Evolutionary conservation across 192 early-diverging fungal species (phyloP).

Genomic region (Coemansia umbellata): DNA sequence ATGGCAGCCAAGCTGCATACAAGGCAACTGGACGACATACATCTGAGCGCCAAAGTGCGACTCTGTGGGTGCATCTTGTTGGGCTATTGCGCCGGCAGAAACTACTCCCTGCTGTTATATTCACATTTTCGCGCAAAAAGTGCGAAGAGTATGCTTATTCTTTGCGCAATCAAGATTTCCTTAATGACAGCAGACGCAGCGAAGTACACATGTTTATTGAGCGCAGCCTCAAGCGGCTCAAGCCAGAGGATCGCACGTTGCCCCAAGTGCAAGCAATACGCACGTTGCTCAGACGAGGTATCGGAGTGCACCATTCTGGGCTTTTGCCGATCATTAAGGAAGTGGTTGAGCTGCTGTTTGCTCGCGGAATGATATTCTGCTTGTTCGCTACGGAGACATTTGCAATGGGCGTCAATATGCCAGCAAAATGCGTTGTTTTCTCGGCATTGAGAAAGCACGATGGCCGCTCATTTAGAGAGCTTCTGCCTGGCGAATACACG

Average conservation of each 20-base stretch:
- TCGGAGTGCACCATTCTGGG: conserved; percentile 97
- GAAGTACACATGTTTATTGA: conserved; percentile 88
- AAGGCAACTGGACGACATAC: conserved; percentile 36
- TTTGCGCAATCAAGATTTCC: conserved; percentile 80
- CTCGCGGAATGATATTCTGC: conserved; percentile 81
- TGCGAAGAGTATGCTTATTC: conserved; percentile 88
- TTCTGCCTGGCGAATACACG: conserved; percentile 94
- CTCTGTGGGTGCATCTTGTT: conserved; percentile 79
- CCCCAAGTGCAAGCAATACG: conserved; percentile 87
- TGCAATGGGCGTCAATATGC: conserved; percentile 99
- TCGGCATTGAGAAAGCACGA: conserved; percentile 90
- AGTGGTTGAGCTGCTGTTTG: conserved; percentile 96
- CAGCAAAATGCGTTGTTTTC: conserved; percentile 91
- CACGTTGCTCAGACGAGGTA: conserved; percentile 82
- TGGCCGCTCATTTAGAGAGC: conserved; percentile 78
- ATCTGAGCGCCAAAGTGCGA: conserved; percentile 59
- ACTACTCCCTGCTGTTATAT: conserved; percentile 86
- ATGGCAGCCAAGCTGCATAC: conserved; percentile 47
- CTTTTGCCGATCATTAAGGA: conserved; percentile 97
- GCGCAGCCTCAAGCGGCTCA: conserved; percentile 71
- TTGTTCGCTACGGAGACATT: conserved; percentile 99
- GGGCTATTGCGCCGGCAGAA: conserved; percentile 66
- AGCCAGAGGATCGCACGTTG: conserved; percentile 77
- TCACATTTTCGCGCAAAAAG: conserved; percentile 92
- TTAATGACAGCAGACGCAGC: conserved; percentile 70